Evolutionary conservation across 2,329 filamentous ascomycete species (phyloP), one percentile per base, ranked within the genome.

Genomic region (Passalora sequoiae): DNA sequence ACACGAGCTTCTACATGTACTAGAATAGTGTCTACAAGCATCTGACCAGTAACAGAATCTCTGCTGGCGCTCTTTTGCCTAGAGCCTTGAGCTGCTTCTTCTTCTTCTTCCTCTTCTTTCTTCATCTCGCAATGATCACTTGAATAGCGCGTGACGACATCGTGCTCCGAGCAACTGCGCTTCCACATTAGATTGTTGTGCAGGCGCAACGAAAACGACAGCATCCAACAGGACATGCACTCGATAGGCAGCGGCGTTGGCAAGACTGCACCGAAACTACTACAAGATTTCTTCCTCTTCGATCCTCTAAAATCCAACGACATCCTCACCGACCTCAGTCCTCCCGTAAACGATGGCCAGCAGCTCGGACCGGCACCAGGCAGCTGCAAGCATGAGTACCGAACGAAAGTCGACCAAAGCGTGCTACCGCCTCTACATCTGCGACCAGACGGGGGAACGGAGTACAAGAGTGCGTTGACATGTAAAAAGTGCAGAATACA

Each of bases 401-500:
- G 73, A 32, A 67, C 67, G 33, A 84, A 85, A 58, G 49, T 65
- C 15, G 66, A 69, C 33, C 78, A 83, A 60, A 78, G 74, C 41
- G 61, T 67, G 22, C 58, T 73, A 19, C 70, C 73, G 4, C 59
- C 61, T 8, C 60, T 67, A 8, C 70, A 73, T 43, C 59, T 64
- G 21, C 57, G 62, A 22, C 60, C 66, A 25, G 60, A 65, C 46
- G 51, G 52, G 22, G 47, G 60, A 5, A 70, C 71, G 2, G 59
- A 69, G 35, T 80, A 76, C 59, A 78, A 73, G 52, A 68, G 83
- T 20, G 75, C 80, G 12, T 72, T 79, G 3, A 72, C 79, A 51
- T 86, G 83, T 62, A 65, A 70, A 43, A 70, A 68, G 46, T 86
- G 83, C 59, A 75, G 78, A 39, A 71, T 72, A 56, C 81, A 86